A percentile compares a stretch with the other conserved stretches of the same genome.
These are phyloP conservation scores for Puccinia polysora DNA, from an alignment of 1,284 basidiomycete genomes.

Conservation along the genomic window DNA sequence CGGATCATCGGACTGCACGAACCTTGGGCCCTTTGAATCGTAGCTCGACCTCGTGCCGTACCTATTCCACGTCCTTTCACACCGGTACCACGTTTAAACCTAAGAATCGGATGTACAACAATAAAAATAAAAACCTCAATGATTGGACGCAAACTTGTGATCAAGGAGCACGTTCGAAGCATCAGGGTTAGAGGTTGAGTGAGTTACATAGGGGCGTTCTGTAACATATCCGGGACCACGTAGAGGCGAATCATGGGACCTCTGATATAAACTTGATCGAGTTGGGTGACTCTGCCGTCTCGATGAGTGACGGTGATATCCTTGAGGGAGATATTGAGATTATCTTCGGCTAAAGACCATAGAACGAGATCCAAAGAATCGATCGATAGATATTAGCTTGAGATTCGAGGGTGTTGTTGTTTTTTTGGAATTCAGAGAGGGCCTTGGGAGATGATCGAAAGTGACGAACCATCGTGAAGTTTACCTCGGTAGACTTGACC, in stretches of 20 bases:
- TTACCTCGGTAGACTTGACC: slow-evolving; percentile 96
- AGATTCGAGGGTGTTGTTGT: neutral
- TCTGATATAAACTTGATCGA: slow-evolving; percentile 98
- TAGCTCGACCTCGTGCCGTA: slow-evolving; percentile 89
- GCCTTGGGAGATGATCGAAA: slow-evolving; percentile 28
- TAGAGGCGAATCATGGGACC: slow-evolving; percentile 97
- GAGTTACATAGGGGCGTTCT: slow-evolving; percentile 95
- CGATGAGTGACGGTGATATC: slow-evolving; percentile 97
- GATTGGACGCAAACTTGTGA: too few species aligned
- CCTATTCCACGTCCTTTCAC: slow-evolving; percentile 99
- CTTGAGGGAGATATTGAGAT: slow-evolving; percentile 90
- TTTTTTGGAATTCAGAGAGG: slow-evolving; percentile 5
- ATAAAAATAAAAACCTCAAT: neutral
- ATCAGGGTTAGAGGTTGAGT: slow-evolving; percentile 1
- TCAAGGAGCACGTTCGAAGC: too few species aligned
- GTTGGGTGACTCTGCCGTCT: slow-evolving; percentile 96
- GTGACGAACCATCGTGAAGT: slow-evolving; percentile 74
- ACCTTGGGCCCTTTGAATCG: slow-evolving; percentile 71
- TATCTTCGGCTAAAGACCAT: slow-evolving; percentile 77
- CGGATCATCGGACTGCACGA: neutral
- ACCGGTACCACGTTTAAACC: slow-evolving; percentile 43
- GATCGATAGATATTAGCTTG: neutral
- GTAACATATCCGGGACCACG: slow-evolving; percentile 98
- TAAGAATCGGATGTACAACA: neutral
- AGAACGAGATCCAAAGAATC: neutral